These are phyloP conservation scores for Penstemon davidsonii DNA, from an alignment of 257 asterid genomes.

Conservation along the genomic window DNA sequence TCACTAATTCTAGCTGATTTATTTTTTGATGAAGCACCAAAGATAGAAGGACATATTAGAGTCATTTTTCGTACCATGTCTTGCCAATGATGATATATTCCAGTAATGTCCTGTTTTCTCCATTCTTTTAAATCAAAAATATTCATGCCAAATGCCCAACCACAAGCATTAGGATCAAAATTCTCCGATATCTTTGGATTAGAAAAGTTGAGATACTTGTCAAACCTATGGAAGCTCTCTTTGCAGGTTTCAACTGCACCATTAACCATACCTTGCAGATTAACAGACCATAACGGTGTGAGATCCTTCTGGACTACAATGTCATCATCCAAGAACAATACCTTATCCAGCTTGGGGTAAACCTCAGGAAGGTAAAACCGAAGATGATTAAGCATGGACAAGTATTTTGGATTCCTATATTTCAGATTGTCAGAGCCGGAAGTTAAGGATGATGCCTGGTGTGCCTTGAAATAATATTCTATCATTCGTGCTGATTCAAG, in stretches of 20 bases:
- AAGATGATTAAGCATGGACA: constrained; percentile 95
- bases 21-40: constrained; percentile 11
- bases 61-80: constrained; percentile 50
- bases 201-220: constrained; percentile 86
- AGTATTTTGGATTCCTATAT: constrained; percentile 88
- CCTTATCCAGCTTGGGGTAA: constrained; percentile 80
- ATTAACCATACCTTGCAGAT: constrained; percentile 87
- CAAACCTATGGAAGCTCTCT: constrained; percentile 95
- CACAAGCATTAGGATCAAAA: constrained; percentile 88
- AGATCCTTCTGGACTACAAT: constrained; percentile 93
- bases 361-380: constrained; percentile 95
- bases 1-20: background rate
- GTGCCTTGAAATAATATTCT: constrained; percentile 93
- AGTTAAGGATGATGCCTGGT: constrained; percentile 70
- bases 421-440: constrained; percentile 83
- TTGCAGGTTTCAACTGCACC: constrained; percentile 97
- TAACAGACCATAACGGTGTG: constrained; percentile 82
- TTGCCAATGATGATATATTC: constrained; percentile 94
- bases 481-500: constrained; percentile 91
- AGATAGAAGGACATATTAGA: constrained; percentile 9
- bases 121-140: constrained; percentile 84
- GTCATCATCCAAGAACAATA: constrained; percentile 89
- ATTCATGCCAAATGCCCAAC: constrained; percentile 99
- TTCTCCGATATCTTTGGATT: constrained; percentile 77
- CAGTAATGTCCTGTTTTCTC: constrained; percentile 85